Evolutionary conservation across 106 monocot species (phyloP).

Genomic region (Dendrobium chrysotoxum): DNA sequence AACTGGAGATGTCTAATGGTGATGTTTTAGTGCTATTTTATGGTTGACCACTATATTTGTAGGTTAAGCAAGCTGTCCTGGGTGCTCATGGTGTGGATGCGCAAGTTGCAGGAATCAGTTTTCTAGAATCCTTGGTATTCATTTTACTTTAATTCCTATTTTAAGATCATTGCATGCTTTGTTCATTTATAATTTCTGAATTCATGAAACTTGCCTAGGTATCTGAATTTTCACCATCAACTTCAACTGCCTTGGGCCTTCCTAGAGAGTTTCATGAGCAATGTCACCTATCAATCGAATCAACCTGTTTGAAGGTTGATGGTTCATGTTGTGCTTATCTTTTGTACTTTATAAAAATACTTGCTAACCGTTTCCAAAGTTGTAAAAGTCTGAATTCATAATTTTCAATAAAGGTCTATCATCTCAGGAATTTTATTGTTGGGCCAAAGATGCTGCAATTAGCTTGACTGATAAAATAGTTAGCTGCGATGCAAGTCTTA

Average conservation of each 20-base stretch:
- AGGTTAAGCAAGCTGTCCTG: slow-evolving; percentile 73
- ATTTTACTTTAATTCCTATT: background rate
- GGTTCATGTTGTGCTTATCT: background rate
- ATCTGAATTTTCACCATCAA: slow-evolving; percentile 80
- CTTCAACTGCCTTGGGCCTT: slow-evolving; percentile 77
- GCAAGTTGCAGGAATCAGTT: slow-evolving; percentile 66
- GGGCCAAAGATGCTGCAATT: slow-evolving; percentile 78
- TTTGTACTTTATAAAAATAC: slow-evolving; percentile 5
- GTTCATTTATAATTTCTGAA: slow-evolving; percentile 6
- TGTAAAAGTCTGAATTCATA: background rate
- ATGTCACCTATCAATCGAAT: slow-evolving; percentile 59
- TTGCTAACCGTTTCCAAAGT: too few relatives aligned
- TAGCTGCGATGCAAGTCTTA: slow-evolving; percentile 15
- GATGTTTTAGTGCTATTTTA: background rate
- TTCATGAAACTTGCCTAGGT: slow-evolving; percentile 35
- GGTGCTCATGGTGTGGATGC: slow-evolving; percentile 61
- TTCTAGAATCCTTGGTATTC: slow-evolving; percentile 83
- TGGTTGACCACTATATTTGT: background rate
- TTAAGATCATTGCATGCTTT: background rate
- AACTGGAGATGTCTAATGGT: background rate
- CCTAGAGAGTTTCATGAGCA: slow-evolving; percentile 83
- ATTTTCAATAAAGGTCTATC: background rate
- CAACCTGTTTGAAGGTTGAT: slow-evolving; percentile 76
- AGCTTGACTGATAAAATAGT: slow-evolving; percentile 44
- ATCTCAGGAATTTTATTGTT: slow-evolving; percentile 78